A percentile compares a stretch with the other conserved stretches of the same genome.
Evolutionary conservation across 169 alveolate species (phyloP).

Genomic region (Plasmodium knowlesi): DNA sequence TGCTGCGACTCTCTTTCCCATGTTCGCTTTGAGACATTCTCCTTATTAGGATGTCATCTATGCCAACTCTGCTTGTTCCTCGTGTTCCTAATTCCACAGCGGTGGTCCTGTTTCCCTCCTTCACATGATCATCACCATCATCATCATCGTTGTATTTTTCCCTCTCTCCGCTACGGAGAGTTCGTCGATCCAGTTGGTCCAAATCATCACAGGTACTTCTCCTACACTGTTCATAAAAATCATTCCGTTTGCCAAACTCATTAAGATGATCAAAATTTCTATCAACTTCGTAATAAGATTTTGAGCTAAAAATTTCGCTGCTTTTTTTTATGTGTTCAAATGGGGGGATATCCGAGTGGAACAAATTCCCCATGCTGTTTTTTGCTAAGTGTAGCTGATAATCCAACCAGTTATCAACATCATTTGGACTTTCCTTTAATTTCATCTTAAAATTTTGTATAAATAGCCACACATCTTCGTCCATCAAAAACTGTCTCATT

Average conservation of each 20-base stretch:
- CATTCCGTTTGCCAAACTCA: neutral
- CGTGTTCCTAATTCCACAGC: neutral
- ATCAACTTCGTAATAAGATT: constrained; percentile 10
- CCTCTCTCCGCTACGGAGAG: neutral
- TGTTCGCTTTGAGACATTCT: neutral
- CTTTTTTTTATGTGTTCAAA: constrained; percentile 45
- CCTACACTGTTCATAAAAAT: neutral
- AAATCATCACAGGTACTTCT: neutral
- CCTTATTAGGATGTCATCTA: neutral
- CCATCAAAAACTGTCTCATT: constrained; percentile 65
- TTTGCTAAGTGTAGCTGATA: constrained; percentile 42
- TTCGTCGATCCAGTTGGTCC: neutral
- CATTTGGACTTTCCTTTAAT: constrained; percentile 55
- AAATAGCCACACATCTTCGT: constrained; percentile 70
- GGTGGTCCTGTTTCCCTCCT: neutral
- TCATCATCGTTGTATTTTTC: neutral
- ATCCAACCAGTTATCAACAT: constrained; percentile 58
- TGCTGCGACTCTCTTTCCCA: neutral
- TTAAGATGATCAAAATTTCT: neutral
- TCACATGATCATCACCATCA: neutral
- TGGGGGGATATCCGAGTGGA: constrained; percentile 48
- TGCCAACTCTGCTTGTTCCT: neutral
- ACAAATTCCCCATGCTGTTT: constrained; percentile 6
- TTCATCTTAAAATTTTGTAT: constrained; percentile 65
- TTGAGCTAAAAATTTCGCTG: neutral